These are phyloP conservation scores for Gentiana macrophylla DNA, from an alignment of 257 asterid genomes.

Conservation along the genomic window DNA sequence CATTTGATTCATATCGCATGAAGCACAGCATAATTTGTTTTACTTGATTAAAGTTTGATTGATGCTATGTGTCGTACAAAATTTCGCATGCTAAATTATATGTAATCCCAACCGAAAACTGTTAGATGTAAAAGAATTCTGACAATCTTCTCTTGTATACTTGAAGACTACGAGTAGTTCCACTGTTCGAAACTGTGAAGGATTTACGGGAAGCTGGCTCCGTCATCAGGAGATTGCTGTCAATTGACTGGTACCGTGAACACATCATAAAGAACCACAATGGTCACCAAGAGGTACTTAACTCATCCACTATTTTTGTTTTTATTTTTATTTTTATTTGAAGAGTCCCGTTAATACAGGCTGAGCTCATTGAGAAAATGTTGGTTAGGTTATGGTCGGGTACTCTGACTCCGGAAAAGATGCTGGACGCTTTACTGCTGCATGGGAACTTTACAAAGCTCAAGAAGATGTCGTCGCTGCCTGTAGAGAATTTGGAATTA, in stretches of 20 bases:
- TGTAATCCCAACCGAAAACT: too few species aligned
- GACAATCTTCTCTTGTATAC: conserved; percentile 4
- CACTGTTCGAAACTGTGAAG: conserved; percentile 93
- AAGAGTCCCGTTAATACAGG: neutral
- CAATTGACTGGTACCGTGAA: conserved; percentile 84
- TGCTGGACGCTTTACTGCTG: conserved; percentile 94
- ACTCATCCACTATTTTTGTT: neutral
- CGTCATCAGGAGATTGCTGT: conserved; percentile 65
- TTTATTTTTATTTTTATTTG: neutral
- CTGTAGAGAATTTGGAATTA: conserved; percentile 76
- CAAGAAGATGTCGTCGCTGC: conserved; percentile 96
- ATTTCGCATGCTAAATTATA: too few species aligned
- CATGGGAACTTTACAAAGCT: conserved; percentile 99
- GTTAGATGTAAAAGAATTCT: neutral
- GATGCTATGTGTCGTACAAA: too few species aligned
- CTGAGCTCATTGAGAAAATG: conserved; percentile 14
- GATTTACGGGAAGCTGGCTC: conserved; percentile 96
- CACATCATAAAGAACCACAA: conserved; percentile 70
- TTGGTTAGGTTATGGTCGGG: conserved; percentile 95
- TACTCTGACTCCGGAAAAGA: conserved; percentile 98
- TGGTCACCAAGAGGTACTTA: conserved; percentile 90
- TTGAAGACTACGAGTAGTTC: conserved; percentile 82
- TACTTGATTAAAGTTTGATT: too few species aligned
- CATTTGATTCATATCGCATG: too few species aligned
- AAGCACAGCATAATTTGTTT: too few species aligned